Evolutionary conservation across 768 basidiomycete genomes (phyloP).

Genomic region (Russula vinacea): DNA sequence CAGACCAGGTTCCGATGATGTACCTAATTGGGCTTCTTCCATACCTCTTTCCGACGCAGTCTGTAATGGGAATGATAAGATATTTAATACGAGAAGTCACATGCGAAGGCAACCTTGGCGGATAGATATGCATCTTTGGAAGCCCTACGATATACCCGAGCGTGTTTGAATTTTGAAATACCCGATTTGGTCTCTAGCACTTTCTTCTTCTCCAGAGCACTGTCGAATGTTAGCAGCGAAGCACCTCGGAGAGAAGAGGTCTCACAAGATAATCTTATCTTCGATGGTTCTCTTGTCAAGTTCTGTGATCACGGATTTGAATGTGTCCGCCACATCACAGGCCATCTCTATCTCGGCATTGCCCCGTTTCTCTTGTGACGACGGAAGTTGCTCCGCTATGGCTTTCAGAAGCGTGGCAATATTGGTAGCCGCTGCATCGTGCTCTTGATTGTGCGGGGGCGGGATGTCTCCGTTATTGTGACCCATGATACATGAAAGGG

Average conservation of each 20-base stretch:
- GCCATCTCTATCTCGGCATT: not conserved
- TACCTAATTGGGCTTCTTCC: not conserved
- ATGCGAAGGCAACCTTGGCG: not conserved
- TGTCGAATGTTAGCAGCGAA: not conserved
- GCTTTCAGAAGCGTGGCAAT: not conserved
- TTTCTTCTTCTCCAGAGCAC: not conserved
- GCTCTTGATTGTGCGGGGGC: too few relatives aligned
- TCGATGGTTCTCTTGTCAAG: not conserved
- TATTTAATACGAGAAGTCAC: not conserved
- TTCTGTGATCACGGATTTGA: not conserved
- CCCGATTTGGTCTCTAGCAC: not conserved
- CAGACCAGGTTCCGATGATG: not conserved
- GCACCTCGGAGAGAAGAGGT: not conserved
- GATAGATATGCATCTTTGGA: not conserved
- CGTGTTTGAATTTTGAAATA: not conserved
- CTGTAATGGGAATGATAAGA: not conserved
- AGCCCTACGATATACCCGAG: not conserved
- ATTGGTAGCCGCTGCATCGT: not conserved
- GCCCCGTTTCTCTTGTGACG: not conserved
- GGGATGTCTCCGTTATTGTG: not conserved
- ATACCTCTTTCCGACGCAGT: not conserved
- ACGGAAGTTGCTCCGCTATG: not conserved
- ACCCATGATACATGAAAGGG: slow-evolving; percentile 1
- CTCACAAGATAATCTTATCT: not conserved
- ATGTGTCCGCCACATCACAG: not conserved